Conservation (phyloP, 805 yeast species). For the Alloascoidea africana region DNA sequence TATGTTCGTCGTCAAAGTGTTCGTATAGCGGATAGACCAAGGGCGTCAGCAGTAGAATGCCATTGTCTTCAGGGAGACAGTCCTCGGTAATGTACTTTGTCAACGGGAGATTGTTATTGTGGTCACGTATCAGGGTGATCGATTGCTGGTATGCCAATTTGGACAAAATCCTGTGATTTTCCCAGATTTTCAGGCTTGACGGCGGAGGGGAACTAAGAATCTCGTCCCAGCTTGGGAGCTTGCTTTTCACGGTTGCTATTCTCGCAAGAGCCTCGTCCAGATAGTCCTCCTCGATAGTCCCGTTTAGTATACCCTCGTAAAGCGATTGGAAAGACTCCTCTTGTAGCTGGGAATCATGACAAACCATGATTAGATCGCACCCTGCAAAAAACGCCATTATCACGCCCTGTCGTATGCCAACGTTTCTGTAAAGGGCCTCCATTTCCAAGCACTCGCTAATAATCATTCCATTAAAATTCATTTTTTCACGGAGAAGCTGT, state of each 20-base stretch:
- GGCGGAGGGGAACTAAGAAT: constrained; percentile 21
- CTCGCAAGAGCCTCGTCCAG: constrained; percentile 25
- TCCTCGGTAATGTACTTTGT: constrained; percentile 22
- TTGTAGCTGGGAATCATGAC: constrained; percentile 38
- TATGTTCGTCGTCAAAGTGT: constrained; percentile 10
- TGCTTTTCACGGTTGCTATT: constrained; percentile 26
- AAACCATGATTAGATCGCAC: constrained; percentile 48
- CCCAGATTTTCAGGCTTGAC: constrained; percentile 18
- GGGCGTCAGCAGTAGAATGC: constrained; percentile 18
- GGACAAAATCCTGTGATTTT: constrained; percentile 27
- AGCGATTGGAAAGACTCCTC: constrained; percentile 35
- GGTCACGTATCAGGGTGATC: constrained; percentile 39
- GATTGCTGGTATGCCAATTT: constrained; percentile 32
- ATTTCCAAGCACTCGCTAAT: constrained; percentile 46
- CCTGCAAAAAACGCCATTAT: constrained; percentile 47
- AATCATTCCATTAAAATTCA: constrained; percentile 40
- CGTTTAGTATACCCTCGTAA: constrained; percentile 18
- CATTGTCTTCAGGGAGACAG: neutral
- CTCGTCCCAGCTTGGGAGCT: constrained; percentile 28
- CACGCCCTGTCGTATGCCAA: constrained; percentile 54
- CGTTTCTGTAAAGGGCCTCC: constrained; percentile 47
- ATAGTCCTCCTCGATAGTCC: constrained; percentile 21
- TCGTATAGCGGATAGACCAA: constrained; percentile 19
- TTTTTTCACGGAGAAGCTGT: constrained; percentile 32
- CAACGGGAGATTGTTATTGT: constrained; percentile 27